Base-by-base conservation (phyloP, 108 stramenopile species). In the Nitzschia inconspicua region DNA sequence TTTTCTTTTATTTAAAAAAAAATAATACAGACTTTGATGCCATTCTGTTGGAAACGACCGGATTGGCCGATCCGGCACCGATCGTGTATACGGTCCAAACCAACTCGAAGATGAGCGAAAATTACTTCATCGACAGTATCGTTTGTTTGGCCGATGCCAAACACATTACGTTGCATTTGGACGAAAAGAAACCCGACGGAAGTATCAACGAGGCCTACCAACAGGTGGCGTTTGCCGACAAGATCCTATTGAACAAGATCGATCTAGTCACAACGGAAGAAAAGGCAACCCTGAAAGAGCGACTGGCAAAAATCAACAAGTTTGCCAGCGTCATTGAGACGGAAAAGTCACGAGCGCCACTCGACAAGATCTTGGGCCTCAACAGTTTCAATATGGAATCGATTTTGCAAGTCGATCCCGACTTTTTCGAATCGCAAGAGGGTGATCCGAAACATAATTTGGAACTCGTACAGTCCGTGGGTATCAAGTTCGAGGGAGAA, bases 191-290 rank as follows among this genome's bases (percentile, higher is more conserved):
- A 69, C 95, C 95, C 0, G 90, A 89, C 27, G 88, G 88, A 10
- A 57, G 69, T 9, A 68, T 94, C 64, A 97, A 97, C 61, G 96
- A 97, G 60, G 94, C 96, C 14, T 68, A 83, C 67, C 92, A 95
- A 60, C 98, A 98, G 82, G 91, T 99, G 31, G 96, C 98, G 2
- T 97, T 97, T 82, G 91, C 96, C 27, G 98, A 99, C 65, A 94
- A 93, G 59, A 94, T 99, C 60, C 61, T 99, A 18, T 71, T 99
- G 63, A 99, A 99, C 76, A 99, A 99, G 60, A 68, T 95, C 50
- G 98, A 98, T 77, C 69, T 98, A 51, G 93, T 98, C 23, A 77
- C 81, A 19, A 57, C 30, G 7, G 94, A 89, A 22, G 94, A 96
- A 77, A 94, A 96, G 76, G 55, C 70, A 19, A 75, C 78, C 6